Evolutionary conservation across 2,329 filamentous ascomycete genomes (phyloP), one percentile per base, ranked within the genome.

Genomic region (Microdochium trichocladiopsis): DNA sequence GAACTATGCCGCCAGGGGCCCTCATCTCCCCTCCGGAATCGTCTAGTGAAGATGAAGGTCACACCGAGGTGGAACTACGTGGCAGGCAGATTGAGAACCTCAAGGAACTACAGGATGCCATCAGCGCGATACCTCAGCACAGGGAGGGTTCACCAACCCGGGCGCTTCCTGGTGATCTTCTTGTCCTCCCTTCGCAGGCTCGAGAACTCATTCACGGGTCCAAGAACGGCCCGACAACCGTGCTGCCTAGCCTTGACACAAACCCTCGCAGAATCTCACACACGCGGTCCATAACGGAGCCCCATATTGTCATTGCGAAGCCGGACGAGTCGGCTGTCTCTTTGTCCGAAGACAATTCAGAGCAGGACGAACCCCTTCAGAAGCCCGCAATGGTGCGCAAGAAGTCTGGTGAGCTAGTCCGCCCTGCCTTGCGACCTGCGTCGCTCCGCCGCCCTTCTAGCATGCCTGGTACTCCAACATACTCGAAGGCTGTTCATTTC

Each of bases 401-500:
- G 76, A 99, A 99, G 78, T 97, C 94, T 37, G 94, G 94, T 31
- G 94, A 99, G 72, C 79, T 99, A 33, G 94, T 99, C 53, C 86
- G 94, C 61, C 94, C 94, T 12, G 94, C 94, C 21, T 80, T 99
- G 50, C 85, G 94, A 50, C 84, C 87, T 37, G 77, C 89, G 12
- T 88, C 88, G n/a, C 81, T 82, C 58, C 80, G 90, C 58, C 83
- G 94, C 53, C 93, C 93, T 1, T 95, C 90, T 3, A 97, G 93
- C 73, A 95, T 97, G 90, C 94, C 94, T 9, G 94, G 94, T 51
- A 99, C 94, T 0, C 94, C 94, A 0, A 94, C 93, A 9, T 97
- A 93, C 66, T 88, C 87, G 60, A 99, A 99, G 70, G 91, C 89
- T 12, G 94, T 99, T n/a, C 94, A 99, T 70, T 99, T 99, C 66